Percentiles rank a stretch among this genome's conserved stretches.
These are phyloP conservation scores for Hemerocallis citrina DNA, from an alignment of 106 monocot genomes.

Conservation along the genomic window DNA sequence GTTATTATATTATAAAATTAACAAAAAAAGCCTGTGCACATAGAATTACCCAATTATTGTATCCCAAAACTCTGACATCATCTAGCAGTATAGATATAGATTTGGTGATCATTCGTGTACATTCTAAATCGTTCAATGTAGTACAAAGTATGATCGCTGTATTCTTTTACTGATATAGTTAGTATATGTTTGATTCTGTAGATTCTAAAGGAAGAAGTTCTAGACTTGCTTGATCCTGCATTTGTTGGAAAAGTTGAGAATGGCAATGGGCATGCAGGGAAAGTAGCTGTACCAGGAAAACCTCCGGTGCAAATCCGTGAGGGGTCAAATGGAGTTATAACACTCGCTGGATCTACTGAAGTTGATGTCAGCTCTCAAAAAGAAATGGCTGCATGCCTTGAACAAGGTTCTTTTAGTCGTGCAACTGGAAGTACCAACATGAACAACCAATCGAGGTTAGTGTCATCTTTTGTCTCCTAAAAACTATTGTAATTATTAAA, in stretches of 20 bases:
- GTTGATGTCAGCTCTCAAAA: slow-evolving; percentile 69
- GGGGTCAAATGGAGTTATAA: slow-evolving; percentile 93
- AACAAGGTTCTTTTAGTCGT: slow-evolving; percentile 79
- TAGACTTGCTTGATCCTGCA: slow-evolving; percentile 74
- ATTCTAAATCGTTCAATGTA: too few species aligned
- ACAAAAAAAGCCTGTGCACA: too few species aligned
- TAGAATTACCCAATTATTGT: too few species aligned
- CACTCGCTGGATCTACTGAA: slow-evolving; percentile 91
- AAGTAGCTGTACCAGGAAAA: slow-evolving; percentile 61
- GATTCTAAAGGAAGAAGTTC: slow-evolving; percentile 99
- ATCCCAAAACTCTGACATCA: too few species aligned
- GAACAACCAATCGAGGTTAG: slow-evolving; percentile 97
- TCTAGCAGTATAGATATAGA: too few species aligned
- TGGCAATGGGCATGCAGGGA: slow-evolving; percentile 54
- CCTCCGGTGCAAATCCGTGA: slow-evolving; percentile 93
- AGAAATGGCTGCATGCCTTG: slow-evolving; percentile 86
- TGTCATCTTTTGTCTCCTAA: too few species aligned
- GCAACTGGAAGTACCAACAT: slow-evolving; percentile 99
- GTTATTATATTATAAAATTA: too few species aligned
- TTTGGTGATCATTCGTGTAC: too few species aligned
- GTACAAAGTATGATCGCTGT: too few species aligned
- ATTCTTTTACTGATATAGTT: background rate
- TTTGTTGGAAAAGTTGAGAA: slow-evolving; percentile 45
- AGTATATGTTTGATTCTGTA: slow-evolving; percentile 23
- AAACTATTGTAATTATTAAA: too few species aligned